Evolutionary conservation across 495 filamentous ascomycete species (phyloP).

Genomic region (Astrocystis sublimbata): DNA sequence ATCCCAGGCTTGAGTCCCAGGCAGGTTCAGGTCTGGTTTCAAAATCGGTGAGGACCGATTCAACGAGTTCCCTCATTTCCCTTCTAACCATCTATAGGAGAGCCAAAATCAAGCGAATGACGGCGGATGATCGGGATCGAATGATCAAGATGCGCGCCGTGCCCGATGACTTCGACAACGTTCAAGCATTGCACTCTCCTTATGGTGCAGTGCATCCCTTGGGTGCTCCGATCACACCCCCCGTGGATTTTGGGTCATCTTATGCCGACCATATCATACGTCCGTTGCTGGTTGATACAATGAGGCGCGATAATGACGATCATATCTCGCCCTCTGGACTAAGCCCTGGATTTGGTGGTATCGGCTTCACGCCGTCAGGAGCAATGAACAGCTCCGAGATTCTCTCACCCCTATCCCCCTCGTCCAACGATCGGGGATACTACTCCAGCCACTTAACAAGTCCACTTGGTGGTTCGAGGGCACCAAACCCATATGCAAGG

Average conservation of each 20-base stretch:
- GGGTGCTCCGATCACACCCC: conserved; percentile 58
- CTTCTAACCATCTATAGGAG: conserved; percentile 58
- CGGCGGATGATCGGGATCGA: conserved; percentile 87
- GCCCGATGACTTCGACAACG: conserved; percentile 89
- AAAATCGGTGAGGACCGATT: conserved; percentile 67
- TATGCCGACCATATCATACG: conserved; percentile 59
- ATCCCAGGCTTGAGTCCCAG: conserved; percentile 91
- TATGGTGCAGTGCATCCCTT: conserved; percentile 57
- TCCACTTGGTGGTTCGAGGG: conserved; percentile 50
- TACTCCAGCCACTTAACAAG: conserved; percentile 52
- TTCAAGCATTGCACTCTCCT: conserved; percentile 85
- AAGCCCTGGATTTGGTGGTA: conserved; percentile 61
- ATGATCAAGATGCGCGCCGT: conserved; percentile 92
- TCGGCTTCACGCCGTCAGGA: conserved; percentile 56
- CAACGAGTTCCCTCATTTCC: background rate
- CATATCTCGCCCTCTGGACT: conserved; percentile 63
- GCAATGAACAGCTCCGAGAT: conserved; percentile 51
- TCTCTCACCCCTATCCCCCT: conserved; percentile 55
- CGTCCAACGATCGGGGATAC: conserved; percentile 53
- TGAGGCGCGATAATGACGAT: conserved; percentile 57
- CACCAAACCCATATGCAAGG: conserved; percentile 57
- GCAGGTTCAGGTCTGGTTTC: conserved; percentile 98
- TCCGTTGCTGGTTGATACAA: conserved; percentile 61
- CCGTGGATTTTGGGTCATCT: conserved; percentile 53
- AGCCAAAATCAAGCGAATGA: conserved; percentile 93